These are phyloP conservation scores for Plenodomus biglobosus DNA, from an alignment of 2,329 filamentous ascomycete species.

Conservation along the genomic window DNA sequence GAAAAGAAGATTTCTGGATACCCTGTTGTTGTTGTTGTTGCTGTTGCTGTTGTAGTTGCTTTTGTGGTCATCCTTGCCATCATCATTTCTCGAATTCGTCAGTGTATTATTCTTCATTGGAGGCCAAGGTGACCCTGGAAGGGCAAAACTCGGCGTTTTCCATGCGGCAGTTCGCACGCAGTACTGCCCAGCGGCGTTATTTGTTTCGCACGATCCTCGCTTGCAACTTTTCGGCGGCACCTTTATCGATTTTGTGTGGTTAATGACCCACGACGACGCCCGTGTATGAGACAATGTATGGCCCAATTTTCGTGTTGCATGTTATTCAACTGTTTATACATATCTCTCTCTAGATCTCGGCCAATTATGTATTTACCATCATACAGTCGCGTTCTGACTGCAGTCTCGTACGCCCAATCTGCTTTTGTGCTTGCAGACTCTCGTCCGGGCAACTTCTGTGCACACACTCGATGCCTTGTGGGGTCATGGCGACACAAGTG, in stretches of 20 bases:
- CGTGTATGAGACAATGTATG: not conserved
- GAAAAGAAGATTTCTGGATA: not conserved
- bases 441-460: not conserved
- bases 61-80: not conserved
- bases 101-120: not conserved
- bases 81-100: not conserved
- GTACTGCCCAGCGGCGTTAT: not conserved
- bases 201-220: not conserved
- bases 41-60: no score
- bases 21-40: not conserved
- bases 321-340: not conserved
- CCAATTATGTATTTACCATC: not conserved
- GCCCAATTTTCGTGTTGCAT: not conserved
- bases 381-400: not conserved
- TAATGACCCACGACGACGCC: not conserved
- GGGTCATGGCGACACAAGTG: not conserved
- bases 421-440: no score
- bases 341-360: not conserved
- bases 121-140: not conserved
- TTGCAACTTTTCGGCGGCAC: not conserved
- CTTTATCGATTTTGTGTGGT: not conserved
- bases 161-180: no score
- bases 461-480: not conserved
- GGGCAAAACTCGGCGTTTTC: not conserved
- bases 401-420: no score